These are phyloP conservation scores for Schrenkiella parvula DNA, from an alignment of 345 rosid genomes.

Conservation along the genomic window DNA sequence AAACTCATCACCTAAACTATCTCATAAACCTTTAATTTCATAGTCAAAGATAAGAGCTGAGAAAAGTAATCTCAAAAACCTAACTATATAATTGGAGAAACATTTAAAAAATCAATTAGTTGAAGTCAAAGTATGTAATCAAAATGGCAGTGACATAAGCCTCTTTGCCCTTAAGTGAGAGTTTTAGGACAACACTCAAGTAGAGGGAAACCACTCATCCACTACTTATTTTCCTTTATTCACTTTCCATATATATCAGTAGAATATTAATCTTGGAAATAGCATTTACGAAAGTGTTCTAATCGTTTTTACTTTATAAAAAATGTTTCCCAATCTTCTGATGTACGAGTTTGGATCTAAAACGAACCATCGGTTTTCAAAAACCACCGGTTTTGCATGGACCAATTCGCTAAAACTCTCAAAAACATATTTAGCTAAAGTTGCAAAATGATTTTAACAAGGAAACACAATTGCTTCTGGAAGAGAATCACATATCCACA, in stretches of 20 bases:
- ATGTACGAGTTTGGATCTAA: not conserved
- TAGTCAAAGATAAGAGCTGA: not conserved
- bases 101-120: not conserved
- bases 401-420: not conserved
- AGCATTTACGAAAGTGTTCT: not conserved
- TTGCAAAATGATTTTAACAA: not conserved
- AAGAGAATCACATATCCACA: conserved; percentile 4
- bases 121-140: not conserved
- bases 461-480: not conserved
- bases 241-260: not conserved
- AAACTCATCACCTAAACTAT: conserved; percentile 13
- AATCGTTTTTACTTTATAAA: no score
- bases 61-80: not conserved
- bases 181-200: conserved; percentile 15
- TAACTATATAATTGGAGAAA: not conserved
- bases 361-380: not conserved
- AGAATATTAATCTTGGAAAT: not conserved
- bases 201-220: conserved; percentile 21
- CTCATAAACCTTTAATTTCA: not conserved
- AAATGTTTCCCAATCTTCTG: no score
- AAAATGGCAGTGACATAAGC: conserved; percentile 10
- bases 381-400: not conserved
- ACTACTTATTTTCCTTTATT: not conserved
- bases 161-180: not conserved
- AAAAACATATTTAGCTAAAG: not conserved